Conservation (phyloP, 495 filamentous ascomycete genomes). For the Aspergillus bridgeri region DNA sequence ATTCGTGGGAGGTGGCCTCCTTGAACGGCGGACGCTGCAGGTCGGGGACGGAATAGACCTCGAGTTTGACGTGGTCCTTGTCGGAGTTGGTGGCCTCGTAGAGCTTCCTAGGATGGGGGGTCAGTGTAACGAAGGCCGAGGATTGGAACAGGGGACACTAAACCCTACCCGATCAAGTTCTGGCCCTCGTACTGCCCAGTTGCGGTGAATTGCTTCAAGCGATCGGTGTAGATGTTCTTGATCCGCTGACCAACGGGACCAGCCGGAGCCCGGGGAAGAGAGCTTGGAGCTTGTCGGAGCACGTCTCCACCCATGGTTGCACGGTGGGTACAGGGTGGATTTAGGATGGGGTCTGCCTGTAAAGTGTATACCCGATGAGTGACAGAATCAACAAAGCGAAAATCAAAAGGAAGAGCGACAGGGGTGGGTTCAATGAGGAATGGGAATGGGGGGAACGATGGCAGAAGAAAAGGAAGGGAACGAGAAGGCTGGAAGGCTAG, state of each 20-base stretch:
- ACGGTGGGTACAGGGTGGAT: conserved; percentile 9
- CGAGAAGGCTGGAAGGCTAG: background rate
- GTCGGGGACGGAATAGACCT: conserved; percentile 78
- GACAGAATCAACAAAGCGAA: conserved; percentile 8
- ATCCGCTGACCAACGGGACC: conserved; percentile 80
- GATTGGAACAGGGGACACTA: background rate
- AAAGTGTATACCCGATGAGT: conserved; percentile 7
- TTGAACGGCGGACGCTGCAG: conserved; percentile 82
- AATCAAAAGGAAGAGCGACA: conserved; percentile 2
- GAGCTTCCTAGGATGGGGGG: conserved; percentile 54
- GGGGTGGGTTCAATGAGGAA: background rate
- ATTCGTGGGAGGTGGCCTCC: conserved; percentile 78
- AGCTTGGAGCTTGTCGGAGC: conserved; percentile 37
- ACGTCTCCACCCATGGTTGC: conserved; percentile 48
- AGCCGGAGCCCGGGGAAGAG: conserved; percentile 56
- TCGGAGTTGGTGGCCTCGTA: conserved; percentile 70
- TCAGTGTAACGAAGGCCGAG: conserved; percentile 5
- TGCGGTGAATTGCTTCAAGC: conserved; percentile 75
- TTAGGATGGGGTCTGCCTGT: background rate
- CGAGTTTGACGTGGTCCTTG: conserved; percentile 75
- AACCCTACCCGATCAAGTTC: conserved; percentile 64
- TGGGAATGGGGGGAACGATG: conserved; percentile 4
- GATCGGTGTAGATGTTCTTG: conserved; percentile 78
- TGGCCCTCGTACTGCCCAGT: conserved; percentile 76
- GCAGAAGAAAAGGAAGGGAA: background rate